These are phyloP conservation scores for Anthracocystis setariae DNA, from an alignment of 1,284 basidiomycete genomes.

Conservation along the genomic window DNA sequence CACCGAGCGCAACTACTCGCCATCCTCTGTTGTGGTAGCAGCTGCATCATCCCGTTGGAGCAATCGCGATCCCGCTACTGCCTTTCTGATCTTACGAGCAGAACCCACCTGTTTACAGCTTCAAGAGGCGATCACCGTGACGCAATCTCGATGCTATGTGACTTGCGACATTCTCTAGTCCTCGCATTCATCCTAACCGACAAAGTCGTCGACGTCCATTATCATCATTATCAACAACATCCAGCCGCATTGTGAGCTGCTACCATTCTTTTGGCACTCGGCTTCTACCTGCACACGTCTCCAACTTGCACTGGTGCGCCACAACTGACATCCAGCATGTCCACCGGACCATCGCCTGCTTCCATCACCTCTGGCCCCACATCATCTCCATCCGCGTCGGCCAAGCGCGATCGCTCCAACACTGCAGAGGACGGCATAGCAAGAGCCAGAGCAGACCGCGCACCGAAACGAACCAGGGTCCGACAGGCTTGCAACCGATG, in stretches of 20 bases:
- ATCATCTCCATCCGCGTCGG: constrained; percentile 22
- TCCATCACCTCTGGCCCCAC: constrained; percentile 17
- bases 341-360: constrained; percentile 29
- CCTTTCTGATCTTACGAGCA: too few relatives aligned
- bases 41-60: too few relatives aligned
- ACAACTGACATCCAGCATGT: constrained; percentile 6
- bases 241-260: too few relatives aligned
- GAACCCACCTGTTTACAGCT: too few relatives aligned
- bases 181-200: too few relatives aligned
- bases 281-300: neutral
- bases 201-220: too few relatives aligned
- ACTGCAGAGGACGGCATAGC: constrained; percentile 20
- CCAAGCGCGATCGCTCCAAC: constrained; percentile 30
- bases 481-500: constrained; percentile 53
- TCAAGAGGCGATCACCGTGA: too few relatives aligned
- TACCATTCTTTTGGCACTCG: neutral
- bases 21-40: too few relatives aligned
- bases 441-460: constrained; percentile 12
- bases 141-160: too few relatives aligned
- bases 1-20: neutral
- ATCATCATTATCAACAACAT: too few relatives aligned
- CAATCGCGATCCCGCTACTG: too few relatives aligned
- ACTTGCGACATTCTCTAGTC: too few relatives aligned
- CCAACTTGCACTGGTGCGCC: neutral
- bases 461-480: constrained; percentile 41